Base-by-base conservation (phyloP, 306 rosid species). In the Cucurbita maxima region DNA sequence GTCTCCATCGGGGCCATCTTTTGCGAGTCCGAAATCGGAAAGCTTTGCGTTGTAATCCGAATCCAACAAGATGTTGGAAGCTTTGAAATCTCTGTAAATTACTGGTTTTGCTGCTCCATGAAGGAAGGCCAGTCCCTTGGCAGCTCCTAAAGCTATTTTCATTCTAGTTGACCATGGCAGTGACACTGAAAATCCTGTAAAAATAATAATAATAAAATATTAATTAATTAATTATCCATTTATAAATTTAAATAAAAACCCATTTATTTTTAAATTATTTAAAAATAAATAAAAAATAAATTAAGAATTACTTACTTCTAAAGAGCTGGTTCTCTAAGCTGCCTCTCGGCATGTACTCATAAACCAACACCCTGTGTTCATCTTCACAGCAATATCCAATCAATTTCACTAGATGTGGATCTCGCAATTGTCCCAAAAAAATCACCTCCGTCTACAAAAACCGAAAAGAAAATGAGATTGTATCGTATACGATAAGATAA, bases 381-480 rank as follows among this genome's bases (percentile, higher is more conserved):
- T 95, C 99, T 83, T 89, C 99, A 69, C 96, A 91, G 45, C 97
- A 89, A 83, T 95, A 95, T 60, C 99, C 99, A 36, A 95, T 87
- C 58, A 95, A 67, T 75, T 91, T 95, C 82, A 95, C 97, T 44
- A 95, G 91, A 67, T 95, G 92, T 18, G 84, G 80, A 67, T 95
- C 96, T 43, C 95, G 89, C 30, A 95, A 64, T 81, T 95, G 99
- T 62, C 96, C 99, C 38, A 95, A 86, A 82, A 86, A 88, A 6
- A 95, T 89, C 77, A 95, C 99, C 74, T 95, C 99, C 37, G 99
- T 89, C 99, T 95, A 79, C 10, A 75, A 4, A 37, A 78, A 73
- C 50, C 22, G 53, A 77, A 1, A 48, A 25, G 2, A 5, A 30
- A 30, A 30, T 58, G 7, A 58, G 62, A 57, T 57, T 57, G 22